These are phyloP conservation scores for Termitomyces sp. DNA, from an alignment of 768 basidiomycete species.

Conservation along the genomic window DNA sequence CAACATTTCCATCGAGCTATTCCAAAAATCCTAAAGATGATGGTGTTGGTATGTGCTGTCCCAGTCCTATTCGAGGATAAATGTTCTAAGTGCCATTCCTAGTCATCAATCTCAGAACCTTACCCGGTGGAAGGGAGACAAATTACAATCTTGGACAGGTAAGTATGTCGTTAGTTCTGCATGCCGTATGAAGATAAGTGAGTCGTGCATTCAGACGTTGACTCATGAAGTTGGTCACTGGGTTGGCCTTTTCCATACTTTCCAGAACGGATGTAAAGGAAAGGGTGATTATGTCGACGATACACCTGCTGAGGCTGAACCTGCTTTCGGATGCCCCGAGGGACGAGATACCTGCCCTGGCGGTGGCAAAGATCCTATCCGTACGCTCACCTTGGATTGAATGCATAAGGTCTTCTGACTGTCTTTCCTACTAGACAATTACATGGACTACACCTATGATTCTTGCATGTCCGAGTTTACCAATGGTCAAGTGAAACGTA, in stretches of 20 bases:
- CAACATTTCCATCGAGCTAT: conserved; percentile 50
- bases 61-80: neutral
- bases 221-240: conserved; percentile 63
- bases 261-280: conserved; percentile 46
- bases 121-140: conserved; percentile 39
- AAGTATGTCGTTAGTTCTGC: conserved; percentile 2
- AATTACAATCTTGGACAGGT: conserved; percentile 44
- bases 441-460: conserved; percentile 53
- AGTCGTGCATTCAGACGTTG: conserved; percentile 30
- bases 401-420: neutral
- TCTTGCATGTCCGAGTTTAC: conserved; percentile 50
- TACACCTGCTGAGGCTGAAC: conserved; percentile 42
- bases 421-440: conserved; percentile 33
- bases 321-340: conserved; percentile 40
- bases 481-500: conserved; percentile 38
- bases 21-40: conserved; percentile 39
- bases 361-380: conserved; percentile 44
- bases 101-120: conserved; percentile 35
- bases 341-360: conserved; percentile 33
- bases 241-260: conserved; percentile 58
- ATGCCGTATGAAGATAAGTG: conserved; percentile 1
- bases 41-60: conserved; percentile 30
- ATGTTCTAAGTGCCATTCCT: neutral
- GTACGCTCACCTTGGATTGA: conserved; percentile 18
- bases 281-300: conserved; percentile 43